A percentile compares a stretch with the other conserved stretches of the same genome.
These are phyloP conservation scores for Leucocoprinus birnbaumii DNA, from an alignment of 768 basidiomycete species.

Conservation along the genomic window DNA sequence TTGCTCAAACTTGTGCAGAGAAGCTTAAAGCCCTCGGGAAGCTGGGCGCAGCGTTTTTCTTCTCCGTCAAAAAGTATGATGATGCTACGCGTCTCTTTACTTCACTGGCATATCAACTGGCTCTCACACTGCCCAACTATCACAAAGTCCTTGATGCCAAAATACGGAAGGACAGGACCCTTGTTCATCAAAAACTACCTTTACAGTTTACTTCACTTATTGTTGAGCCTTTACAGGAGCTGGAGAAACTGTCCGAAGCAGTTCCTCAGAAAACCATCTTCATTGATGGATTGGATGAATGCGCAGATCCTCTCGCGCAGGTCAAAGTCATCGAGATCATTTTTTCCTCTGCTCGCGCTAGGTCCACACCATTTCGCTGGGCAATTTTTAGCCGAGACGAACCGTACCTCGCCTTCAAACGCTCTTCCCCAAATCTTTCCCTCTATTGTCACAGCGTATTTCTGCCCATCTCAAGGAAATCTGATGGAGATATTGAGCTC, in stretches of 20 bases:
- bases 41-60: background rate
- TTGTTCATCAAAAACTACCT: background rate
- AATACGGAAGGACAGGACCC: background rate
- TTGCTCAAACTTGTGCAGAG: slow-evolving; percentile 4
- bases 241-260: background rate
- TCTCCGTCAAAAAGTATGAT: background rate
- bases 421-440: background rate
- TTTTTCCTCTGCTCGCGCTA: background rate
- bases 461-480: slow-evolving; percentile 5
- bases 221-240: background rate
- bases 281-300: slow-evolving; percentile 14
- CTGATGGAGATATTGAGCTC: slow-evolving; percentile 3
- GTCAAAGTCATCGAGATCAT: background rate
- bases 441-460: background rate
- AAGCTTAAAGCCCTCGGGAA: background rate
- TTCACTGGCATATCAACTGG: background rate
- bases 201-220: background rate
- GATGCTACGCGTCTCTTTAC: background rate
- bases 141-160: background rate
- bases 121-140: background rate
- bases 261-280: background rate
- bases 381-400: slow-evolving; percentile 11
- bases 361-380: background rate
- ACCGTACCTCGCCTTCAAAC: slow-evolving; percentile 3
- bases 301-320: background rate